phyloP scores from a whole-genome alignment of 805 yeast genomes.

The Candida sithepensis region DNA sequence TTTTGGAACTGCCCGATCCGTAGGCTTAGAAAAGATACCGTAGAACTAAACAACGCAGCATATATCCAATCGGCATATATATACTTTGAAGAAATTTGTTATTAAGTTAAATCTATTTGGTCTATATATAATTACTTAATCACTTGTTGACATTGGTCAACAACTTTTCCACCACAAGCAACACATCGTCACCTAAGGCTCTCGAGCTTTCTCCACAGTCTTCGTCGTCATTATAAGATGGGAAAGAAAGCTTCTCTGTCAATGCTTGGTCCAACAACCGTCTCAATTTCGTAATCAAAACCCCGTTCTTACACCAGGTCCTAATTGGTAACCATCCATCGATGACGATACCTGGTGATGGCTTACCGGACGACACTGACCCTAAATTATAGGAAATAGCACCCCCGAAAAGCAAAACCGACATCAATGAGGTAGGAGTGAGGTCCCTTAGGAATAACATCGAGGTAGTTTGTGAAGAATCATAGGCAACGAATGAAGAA shows the following conservation, averaged over 20 bases:
- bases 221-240: constrained; percentile 28
- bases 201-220: not conserved
- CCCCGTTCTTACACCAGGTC: constrained; percentile 95
- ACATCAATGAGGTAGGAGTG: constrained; percentile 74
- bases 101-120: not conserved
- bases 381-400: constrained; percentile 55
- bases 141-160: not conserved
- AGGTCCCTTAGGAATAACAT: constrained; percentile 70
- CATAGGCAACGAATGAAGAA: constrained; percentile 61
- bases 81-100: too few relatives aligned
- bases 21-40: too few relatives aligned
- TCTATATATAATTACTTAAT: not conserved
- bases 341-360: constrained; percentile 79
- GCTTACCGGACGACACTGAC: constrained; percentile 36
- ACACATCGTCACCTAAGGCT: not conserved
- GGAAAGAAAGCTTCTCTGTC: constrained; percentile 54
- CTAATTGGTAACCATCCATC: constrained; percentile 88
- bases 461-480: constrained; percentile 53
- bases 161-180: not conserved
- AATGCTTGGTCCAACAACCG: constrained; percentile 63
- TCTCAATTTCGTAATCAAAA: constrained; percentile 69
- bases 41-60: too few relatives aligned
- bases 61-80: too few relatives aligned
- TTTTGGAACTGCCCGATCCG: too few relatives aligned
- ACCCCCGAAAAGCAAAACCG: constrained; percentile 82